These are phyloP conservation scores for Penicillium sclerotiorum DNA, from an alignment of 2,329 filamentous ascomycete genomes.

Conservation along the genomic window DNA sequence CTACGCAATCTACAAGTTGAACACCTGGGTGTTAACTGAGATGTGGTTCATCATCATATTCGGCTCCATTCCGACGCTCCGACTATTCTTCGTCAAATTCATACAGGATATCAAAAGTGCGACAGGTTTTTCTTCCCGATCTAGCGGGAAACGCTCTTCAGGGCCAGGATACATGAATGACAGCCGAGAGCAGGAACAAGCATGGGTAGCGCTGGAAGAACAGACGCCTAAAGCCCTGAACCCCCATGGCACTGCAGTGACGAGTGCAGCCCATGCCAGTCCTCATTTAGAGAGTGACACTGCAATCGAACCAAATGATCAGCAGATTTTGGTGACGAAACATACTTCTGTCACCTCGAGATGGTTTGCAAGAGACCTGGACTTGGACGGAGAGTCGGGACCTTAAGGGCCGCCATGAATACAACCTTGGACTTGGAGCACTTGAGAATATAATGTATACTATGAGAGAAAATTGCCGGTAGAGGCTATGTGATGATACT, in stretches of 20 bases:
- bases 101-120: conserved; percentile 20
- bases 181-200: conserved; percentile 3
- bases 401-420: too few species aligned
- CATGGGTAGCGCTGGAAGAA: conserved; percentile 11
- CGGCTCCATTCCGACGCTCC: conserved; percentile 22
- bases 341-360: conserved; percentile 6
- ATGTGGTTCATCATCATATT: conserved; percentile 28
- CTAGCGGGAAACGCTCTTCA: neutral
- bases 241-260: conserved; percentile 2
- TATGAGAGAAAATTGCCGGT: too few species aligned
- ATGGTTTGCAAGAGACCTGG: too few species aligned
- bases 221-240: neutral
- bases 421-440: too few species aligned
- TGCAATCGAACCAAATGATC: neutral
- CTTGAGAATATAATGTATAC: too few species aligned
- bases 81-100: conserved; percentile 18
- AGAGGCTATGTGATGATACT: too few species aligned
- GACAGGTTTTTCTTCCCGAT: conserved; percentile 5
- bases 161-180: conserved; percentile 2
- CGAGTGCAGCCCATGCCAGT: conserved; percentile 3
- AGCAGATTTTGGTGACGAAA: conserved; percentile 8
- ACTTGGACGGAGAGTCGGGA: too few species aligned
- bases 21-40: conserved; percentile 24
- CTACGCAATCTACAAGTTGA: conserved; percentile 19
- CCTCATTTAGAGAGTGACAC: neutral